Percentiles rank a stretch among this genome's conserved stretches.
These are phyloP conservation scores for Bretschneidera sinensis DNA, from an alignment of 345 rosid genomes.

Conservation along the genomic window DNA sequence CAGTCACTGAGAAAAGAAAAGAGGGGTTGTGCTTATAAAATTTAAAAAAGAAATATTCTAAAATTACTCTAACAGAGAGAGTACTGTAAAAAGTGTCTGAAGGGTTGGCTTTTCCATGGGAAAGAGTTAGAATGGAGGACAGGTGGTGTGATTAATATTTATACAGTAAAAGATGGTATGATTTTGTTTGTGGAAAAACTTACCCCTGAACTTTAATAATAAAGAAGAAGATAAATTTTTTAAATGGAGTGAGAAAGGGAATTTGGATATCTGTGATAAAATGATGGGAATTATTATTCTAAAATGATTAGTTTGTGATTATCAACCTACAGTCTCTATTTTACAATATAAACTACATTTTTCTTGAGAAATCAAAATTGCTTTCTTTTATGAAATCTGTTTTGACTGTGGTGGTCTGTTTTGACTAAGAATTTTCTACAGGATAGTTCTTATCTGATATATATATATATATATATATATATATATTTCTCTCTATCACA, in stretches of 20 bases:
- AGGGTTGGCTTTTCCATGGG: constrained; percentile 24
- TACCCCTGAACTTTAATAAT: not conserved
- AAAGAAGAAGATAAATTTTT: constrained; percentile 2
- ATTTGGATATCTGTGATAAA: constrained; percentile 18
- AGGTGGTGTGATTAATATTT: constrained; percentile 12
- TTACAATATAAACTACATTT: too few relatives aligned
- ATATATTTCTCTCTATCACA: too few relatives aligned
- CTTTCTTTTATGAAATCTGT: too few relatives aligned
- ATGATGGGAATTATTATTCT: constrained; percentile 74
- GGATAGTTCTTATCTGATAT: too few relatives aligned
- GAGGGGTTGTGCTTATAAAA: too few relatives aligned
- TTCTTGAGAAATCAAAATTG: too few relatives aligned
- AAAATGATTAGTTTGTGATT: constrained; percentile 61
- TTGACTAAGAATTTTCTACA: too few relatives aligned
- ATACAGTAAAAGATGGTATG: constrained; percentile 31
- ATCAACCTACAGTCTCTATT: not conserved
- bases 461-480: too few relatives aligned
- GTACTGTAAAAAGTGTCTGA: constrained; percentile 13
- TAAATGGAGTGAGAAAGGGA: constrained; percentile 11
- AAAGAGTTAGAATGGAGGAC: constrained; percentile 31
- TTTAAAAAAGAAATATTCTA: too few relatives aligned
- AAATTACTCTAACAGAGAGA: not conserved
- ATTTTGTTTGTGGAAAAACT: constrained; percentile 37
- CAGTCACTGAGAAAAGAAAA: too few relatives aligned
- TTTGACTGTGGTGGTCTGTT: too few relatives aligned